Base-by-base conservation (phyloP, 768 basidiomycete genomes). In the Mycena indigotica region DNA sequence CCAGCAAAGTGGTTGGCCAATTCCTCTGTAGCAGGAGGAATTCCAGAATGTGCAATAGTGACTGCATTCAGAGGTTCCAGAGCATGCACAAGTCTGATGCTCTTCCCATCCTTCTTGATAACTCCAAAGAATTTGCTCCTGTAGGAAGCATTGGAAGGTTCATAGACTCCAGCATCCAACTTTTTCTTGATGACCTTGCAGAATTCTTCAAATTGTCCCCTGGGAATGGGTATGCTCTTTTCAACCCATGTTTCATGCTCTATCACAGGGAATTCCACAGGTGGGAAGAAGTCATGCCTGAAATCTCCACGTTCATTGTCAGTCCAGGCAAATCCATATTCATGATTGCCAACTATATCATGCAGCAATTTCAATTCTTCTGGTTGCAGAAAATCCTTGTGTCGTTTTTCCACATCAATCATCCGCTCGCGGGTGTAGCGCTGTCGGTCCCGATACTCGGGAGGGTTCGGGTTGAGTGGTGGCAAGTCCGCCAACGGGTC, bases 41-140 rank as follows among this genome's bases (percentile, higher is more conserved):
- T 12, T 6, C 61, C 65, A 0, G 52, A 17, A 40, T 67, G 53
- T 15, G 50, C 50, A 38, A 67, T 64, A 0, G 59, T 55, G 0
- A 67, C 55, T 1, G 49, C 29, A 35, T 64, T 67, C 4, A 65
- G 50, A 1, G 66, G 64, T 28, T 67, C 53, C 1, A 67, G 30
- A 28, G 55, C 41, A 23, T 67, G 66, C 1, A 67, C 66, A 3
- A 63, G 15, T 1, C 61, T 13, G 21, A 44, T 44, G 23, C 41
- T 44, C 21, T 19, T 44, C 23, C 41, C 41, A 23, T 44, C 41
- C 23, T 44, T 44, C 28, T 68, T 66, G 30, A 56, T 16, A 8
- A 75, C 67, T 23, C 67, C 71, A 41, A 75, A 77, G 66, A 69
- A 72, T 2, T 66, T 48, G 0, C 70, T 73, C 0, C 70, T 56